These are phyloP conservation scores for Tylopilus balloui DNA, from an alignment of 768 basidiomycete genomes.

Conservation along the genomic window DNA sequence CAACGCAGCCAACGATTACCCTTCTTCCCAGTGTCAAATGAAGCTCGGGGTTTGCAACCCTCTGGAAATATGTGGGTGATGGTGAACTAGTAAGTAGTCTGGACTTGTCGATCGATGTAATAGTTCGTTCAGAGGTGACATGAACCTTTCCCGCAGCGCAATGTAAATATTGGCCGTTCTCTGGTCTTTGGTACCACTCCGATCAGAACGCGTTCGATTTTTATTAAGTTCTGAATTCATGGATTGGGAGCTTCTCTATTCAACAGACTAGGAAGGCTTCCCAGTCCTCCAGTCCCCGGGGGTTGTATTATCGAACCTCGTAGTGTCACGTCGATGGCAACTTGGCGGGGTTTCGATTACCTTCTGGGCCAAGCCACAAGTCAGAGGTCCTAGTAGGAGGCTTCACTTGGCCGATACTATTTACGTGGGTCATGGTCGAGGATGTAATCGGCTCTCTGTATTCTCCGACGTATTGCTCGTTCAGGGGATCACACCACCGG, in stretches of 20 bases:
- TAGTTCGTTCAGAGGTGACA: slow-evolving; percentile 5
- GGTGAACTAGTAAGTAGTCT: background rate
- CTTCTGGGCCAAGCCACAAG: background rate
- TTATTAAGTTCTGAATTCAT: too few species aligned
- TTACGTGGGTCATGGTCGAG: slow-evolving; percentile 11
- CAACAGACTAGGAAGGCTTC: background rate
- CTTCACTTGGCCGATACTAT: background rate
- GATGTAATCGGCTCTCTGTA: slow-evolving; percentile 20
- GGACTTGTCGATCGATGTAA: slow-evolving; percentile 11
- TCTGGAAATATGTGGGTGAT: background rate
- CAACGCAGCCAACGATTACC: background rate
- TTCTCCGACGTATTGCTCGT: slow-evolving; percentile 2
- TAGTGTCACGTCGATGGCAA: background rate
- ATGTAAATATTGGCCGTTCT: slow-evolving; percentile 17
- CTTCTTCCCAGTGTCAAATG: background rate
- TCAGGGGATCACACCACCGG: background rate
- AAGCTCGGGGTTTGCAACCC: background rate
- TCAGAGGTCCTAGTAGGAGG: too few species aligned
- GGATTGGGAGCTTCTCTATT: background rate
- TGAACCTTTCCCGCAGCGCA: slow-evolving; percentile 6
- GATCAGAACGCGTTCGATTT: slow-evolving; percentile 1
- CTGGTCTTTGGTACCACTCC: background rate
- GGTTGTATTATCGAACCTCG: background rate
- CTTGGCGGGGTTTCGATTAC: background rate
- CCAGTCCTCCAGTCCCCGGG: background rate